These are phyloP conservation scores for Ascochyta fabae DNA, from an alignment of 2,329 filamentous ascomycete species.

Conservation along the genomic window DNA sequence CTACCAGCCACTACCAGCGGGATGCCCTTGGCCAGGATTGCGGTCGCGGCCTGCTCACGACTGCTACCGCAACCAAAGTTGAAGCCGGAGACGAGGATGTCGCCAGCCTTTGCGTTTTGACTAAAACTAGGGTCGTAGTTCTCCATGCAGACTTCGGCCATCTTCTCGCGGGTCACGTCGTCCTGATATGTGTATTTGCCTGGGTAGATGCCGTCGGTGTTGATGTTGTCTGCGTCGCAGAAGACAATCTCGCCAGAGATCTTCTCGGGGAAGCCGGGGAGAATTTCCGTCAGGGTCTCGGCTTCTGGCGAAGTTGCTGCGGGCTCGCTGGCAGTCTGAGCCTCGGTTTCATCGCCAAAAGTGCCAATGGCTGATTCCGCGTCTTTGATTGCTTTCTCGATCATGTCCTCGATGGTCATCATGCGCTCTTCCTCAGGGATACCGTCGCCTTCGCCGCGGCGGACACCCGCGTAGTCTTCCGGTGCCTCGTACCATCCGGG, in stretches of 20 bases:
- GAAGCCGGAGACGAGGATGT: conserved; percentile 85
- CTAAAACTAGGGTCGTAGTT: conserved; percentile 85
- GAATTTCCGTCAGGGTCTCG: conserved; percentile 67
- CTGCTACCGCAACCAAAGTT: conserved; percentile 88
- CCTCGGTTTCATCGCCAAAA: conserved; percentile 46
- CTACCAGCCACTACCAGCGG: conserved; percentile 80
- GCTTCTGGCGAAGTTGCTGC: conserved; percentile 27
- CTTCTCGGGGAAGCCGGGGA: conserved; percentile 85
- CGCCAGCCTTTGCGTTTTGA: conserved; percentile 67
- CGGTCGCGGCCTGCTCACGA: conserved; percentile 87
- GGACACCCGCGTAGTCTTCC: conserved; percentile 69
- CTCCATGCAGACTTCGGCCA: conserved; percentile 91
- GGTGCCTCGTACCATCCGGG: conserved; percentile 81
- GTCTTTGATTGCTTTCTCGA: conserved; percentile 74
- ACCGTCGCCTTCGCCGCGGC: conserved; percentile 74
- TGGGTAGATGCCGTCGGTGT: conserved; percentile 92
- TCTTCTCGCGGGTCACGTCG: conserved; percentile 73
- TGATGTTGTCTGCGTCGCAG: conserved; percentile 83
- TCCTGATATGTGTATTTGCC: conserved; percentile 95
- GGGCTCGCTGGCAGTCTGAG: conserved; percentile 36
- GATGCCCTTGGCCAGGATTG: conserved; percentile 80
- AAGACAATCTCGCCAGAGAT: conserved; percentile 88
- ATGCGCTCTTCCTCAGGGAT: conserved; percentile 69
- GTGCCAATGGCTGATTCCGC: conserved; percentile 68
- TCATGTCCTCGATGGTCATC: conserved; percentile 70